These are phyloP conservation scores for Martiniozyma asiatica DNA, from an alignment of 1,139 yeast species.

Conservation along the genomic window DNA sequence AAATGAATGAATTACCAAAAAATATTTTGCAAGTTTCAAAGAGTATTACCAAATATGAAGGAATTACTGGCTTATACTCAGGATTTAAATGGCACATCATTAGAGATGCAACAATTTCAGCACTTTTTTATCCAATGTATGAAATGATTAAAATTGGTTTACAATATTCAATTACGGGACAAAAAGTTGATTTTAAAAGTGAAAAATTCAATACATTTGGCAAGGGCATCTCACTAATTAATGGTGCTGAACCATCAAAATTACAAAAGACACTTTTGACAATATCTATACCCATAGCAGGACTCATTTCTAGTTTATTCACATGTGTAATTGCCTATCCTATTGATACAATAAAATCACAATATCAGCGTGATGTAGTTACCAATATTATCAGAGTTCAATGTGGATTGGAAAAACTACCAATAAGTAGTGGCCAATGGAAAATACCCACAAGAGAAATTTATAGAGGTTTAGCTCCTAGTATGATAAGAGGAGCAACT, in stretches of 20 bases:
- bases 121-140: conserved; percentile 62
- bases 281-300: conserved; percentile 39
- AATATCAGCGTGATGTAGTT: conserved; percentile 63
- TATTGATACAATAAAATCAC: conserved; percentile 65
- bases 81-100: conserved; percentile 58
- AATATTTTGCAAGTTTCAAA: conserved; percentile 36
- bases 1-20: conserved; percentile 22
- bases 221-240: too few species aligned
- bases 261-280: conserved; percentile 7
- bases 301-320: conserved; percentile 68
- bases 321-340: conserved; percentile 73
- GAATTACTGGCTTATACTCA: conserved; percentile 53
- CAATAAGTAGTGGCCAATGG: conserved; percentile 23
- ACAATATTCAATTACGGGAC: conserved; percentile 22
- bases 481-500: conserved; percentile 55
- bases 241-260: not conserved
- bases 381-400: conserved; percentile 45
- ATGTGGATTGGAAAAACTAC: conserved; percentile 31
- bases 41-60: conserved; percentile 45
- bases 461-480: conserved; percentile 71
- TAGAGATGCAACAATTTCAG: conserved; percentile 63
- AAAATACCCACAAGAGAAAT: conserved; percentile 32
- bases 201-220: conserved; percentile 4
- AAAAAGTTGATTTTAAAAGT: not conserved
- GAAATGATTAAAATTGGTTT: conserved; percentile 48